A percentile compares a stretch with the other conserved stretches of the same genome.
phyloP scores from a whole-genome alignment of 371 early-diverging fungal species.

The Apophysomyces ossiformis region DNA sequence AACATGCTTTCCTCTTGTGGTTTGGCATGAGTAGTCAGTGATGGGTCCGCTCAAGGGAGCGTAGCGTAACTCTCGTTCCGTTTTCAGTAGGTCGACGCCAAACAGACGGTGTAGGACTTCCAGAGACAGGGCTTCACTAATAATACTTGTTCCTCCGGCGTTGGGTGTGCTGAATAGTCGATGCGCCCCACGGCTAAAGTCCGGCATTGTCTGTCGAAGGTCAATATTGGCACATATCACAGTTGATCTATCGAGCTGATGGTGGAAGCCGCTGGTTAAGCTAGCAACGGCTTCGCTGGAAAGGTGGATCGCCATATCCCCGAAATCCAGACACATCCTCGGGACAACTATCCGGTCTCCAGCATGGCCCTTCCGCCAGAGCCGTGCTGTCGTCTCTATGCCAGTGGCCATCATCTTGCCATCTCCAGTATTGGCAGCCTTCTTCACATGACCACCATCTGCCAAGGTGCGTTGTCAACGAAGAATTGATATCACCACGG shows the following conservation, averaged over 20 bases:
- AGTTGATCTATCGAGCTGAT: background rate
- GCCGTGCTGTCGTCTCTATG: no score
- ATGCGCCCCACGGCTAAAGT: slow-evolving; percentile 17
- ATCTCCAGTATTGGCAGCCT: no score
- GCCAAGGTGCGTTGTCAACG: no score
- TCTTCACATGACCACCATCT: no score
- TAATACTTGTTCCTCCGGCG: slow-evolving; percentile 55
- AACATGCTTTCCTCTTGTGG: background rate
- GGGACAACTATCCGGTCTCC: background rate
- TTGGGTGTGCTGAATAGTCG: slow-evolving; percentile 49
- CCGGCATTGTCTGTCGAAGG: background rate
- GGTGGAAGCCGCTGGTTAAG: background rate
- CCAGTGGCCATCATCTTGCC: background rate
- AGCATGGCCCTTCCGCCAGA: background rate
- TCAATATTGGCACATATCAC: background rate
- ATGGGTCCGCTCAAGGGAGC: slow-evolving; percentile 49
- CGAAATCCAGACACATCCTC: background rate
- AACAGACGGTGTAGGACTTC: slow-evolving; percentile 57
- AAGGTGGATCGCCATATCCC: background rate
- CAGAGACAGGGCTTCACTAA: slow-evolving; percentile 60
- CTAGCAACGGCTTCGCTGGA: background rate
- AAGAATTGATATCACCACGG: no score
- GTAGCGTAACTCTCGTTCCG: slow-evolving; percentile 61
- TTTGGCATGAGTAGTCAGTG: slow-evolving; percentile 55
- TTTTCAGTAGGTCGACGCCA: slow-evolving; percentile 48